These are phyloP conservation scores for Suillus spraguei DNA, from an alignment of 768 basidiomycete species.

Conservation along the genomic window DNA sequence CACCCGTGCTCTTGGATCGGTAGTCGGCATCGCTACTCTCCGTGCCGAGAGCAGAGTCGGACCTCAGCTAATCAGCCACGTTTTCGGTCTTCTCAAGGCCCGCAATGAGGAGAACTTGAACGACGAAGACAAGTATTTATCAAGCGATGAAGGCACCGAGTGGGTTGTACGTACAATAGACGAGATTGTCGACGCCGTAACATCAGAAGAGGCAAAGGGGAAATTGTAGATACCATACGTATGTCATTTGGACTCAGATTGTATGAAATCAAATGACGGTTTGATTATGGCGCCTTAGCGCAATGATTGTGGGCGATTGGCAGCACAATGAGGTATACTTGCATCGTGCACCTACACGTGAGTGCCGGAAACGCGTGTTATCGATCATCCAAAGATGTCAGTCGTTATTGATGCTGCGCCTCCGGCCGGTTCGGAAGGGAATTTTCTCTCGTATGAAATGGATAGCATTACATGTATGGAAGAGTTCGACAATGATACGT, in stretches of 20 bases:
- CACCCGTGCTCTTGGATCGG: constrained; percentile 80
- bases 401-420: constrained; percentile 20
- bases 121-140: constrained; percentile 78
- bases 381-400: constrained; percentile 16
- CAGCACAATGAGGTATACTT: constrained; percentile 14
- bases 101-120: constrained; percentile 58
- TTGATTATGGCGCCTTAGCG: constrained; percentile 29
- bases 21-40: constrained; percentile 83
- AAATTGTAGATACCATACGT: constrained; percentile 53
- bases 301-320: constrained; percentile 20
- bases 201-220: constrained; percentile 49
- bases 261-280: constrained; percentile 33
- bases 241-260: constrained; percentile 21
- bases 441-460: constrained; percentile 30
- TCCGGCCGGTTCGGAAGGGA: constrained; percentile 24
- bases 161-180: constrained; percentile 89
- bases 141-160: constrained; percentile 84
- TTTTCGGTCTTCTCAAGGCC: constrained; percentile 89
- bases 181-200: constrained; percentile 75
- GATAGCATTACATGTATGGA: constrained; percentile 35
- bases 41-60: constrained; percentile 84
- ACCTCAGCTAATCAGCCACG: constrained; percentile 86
- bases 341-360: constrained; percentile 38
- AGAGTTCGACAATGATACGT: constrained; percentile 26
- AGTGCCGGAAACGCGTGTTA: constrained; percentile 32